These are phyloP conservation scores for Colletotrichum cereale DNA, from an alignment of 2,329 filamentous ascomycete species.

Conservation along the genomic window DNA sequence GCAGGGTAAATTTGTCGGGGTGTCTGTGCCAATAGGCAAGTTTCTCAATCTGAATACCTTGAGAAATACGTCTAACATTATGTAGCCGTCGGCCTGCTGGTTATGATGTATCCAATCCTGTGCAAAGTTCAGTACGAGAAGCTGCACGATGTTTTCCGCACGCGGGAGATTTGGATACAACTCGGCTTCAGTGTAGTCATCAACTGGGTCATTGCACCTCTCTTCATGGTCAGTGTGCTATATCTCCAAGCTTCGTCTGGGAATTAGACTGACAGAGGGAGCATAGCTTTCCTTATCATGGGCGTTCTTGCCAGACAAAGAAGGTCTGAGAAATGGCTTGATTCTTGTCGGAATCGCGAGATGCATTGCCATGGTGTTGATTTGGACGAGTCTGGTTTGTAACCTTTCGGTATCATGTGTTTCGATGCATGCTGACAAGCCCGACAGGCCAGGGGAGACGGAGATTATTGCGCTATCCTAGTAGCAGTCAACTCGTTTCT, in stretches of 20 bases:
- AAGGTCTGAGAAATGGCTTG: slow-evolving; percentile 72
- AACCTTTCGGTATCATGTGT: too few species aligned
- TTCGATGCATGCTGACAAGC: background rate
- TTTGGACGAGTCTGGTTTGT: slow-evolving; percentile 74
- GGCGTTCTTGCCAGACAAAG: slow-evolving; percentile 73
- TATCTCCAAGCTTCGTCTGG: background rate
- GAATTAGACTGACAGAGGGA: background rate
- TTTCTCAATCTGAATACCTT: background rate
- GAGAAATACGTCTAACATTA: background rate
- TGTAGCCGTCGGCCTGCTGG: slow-evolving; percentile 79
- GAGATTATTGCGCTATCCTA: slow-evolving; percentile 85
- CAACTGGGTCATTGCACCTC: slow-evolving; percentile 87
- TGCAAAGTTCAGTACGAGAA: slow-evolving; percentile 88
- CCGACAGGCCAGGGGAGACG: slow-evolving; percentile 74
- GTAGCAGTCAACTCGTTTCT: slow-evolving; percentile 82
- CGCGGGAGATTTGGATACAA: slow-evolving; percentile 79
- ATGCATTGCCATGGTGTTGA: slow-evolving; percentile 88
- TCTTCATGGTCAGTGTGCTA: slow-evolving; percentile 75
- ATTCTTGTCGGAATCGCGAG: slow-evolving; percentile 87
- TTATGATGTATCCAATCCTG: slow-evolving; percentile 96
- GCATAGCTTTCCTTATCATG: slow-evolving; percentile 73
- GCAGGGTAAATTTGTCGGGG: slow-evolving; percentile 77
- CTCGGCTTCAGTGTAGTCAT: slow-evolving; percentile 81
- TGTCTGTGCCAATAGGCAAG: slow-evolving; percentile 75
- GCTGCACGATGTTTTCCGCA: slow-evolving; percentile 74